Conservation (phyloP, 2,329 filamentous ascomycete species). For the Colletotrichum falcatum region DNA sequence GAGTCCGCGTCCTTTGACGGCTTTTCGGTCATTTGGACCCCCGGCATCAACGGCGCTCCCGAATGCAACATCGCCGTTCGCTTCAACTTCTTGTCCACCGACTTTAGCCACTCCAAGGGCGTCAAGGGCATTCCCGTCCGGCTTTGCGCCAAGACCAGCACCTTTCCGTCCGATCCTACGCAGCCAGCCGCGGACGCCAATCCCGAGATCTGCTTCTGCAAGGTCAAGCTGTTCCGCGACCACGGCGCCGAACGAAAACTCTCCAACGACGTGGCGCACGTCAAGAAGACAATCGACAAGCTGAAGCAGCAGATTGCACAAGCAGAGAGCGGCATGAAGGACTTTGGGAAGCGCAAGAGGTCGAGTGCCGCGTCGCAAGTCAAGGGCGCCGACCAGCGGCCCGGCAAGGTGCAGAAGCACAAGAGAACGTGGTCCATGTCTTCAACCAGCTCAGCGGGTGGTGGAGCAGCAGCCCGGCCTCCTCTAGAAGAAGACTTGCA, state of each 20-base stretch:
- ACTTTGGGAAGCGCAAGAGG: conserved; percentile 74
- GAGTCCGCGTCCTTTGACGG: conserved; percentile 90
- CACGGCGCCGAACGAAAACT: conserved; percentile 96
- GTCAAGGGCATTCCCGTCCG: conserved; percentile 97
- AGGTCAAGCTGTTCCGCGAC: conserved; percentile 96
- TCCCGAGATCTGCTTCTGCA: conserved; percentile 89
- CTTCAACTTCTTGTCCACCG: conserved; percentile 98
- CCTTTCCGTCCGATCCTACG: conserved; percentile 66
- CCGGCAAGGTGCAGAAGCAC: conserved; percentile 89
- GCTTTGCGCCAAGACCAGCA: conserved; percentile 89
- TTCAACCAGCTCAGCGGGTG: conserved; percentile 74
- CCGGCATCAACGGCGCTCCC: conserved; percentile 73
- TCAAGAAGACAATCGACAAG: conserved; percentile 97
- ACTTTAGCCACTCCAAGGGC: conserved; percentile 98
- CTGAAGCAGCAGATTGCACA: conserved; percentile 93
- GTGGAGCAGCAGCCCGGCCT: conserved; percentile 57
- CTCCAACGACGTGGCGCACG: conserved; percentile 92
- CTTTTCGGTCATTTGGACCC: conserved; percentile 91
- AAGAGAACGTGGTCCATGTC: conserved; percentile 97
- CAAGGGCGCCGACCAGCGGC: conserved; percentile 68
- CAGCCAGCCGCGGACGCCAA: conserved; percentile 59
- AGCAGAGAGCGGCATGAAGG: conserved; percentile 74
- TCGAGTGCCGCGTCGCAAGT: conserved; percentile 57
- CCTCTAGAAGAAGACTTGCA: conserved; percentile 81
- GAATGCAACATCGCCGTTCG: conserved; percentile 91